These are phyloP conservation scores for Sarocladiaceae sp. DNA, from an alignment of 2,329 filamentous ascomycete genomes.

Conservation along the genomic window DNA sequence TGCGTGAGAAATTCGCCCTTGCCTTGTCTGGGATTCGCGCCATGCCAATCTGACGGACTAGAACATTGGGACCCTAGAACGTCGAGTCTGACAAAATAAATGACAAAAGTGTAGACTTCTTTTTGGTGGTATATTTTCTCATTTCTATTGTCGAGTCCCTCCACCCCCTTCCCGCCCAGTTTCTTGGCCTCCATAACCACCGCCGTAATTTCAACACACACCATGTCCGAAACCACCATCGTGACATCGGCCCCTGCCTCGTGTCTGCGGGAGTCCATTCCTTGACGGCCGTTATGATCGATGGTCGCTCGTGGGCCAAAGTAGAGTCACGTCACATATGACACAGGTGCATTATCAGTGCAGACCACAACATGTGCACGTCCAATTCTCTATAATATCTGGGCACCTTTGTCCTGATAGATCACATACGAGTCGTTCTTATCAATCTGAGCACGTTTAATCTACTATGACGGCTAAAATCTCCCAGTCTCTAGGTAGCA, in stretches of 20 bases:
- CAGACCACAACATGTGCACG: background rate
- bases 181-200: constrained; percentile 6
- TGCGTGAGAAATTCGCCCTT: background rate
- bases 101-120: background rate
- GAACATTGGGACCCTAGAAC: background rate
- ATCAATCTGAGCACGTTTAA: background rate
- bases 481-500: background rate
- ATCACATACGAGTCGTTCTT: no score
- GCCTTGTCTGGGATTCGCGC: background rate
- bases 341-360: no score
- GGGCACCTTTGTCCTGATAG: no score
- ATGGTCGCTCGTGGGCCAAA: no score
- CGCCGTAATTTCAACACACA: constrained; percentile 3
- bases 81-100: background rate
- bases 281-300: background rate
- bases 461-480: background rate
- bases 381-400: no score
- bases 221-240: constrained; percentile 1
- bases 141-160: background rate
- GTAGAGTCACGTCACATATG: no score
- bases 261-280: background rate
- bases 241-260: background rate
- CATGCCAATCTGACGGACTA: background rate
- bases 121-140: background rate
- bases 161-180: constrained; percentile 1